Evolutionary conservation across 768 basidiomycete species (phyloP).

Genomic region (Xerocomellus chrysenteron): DNA sequence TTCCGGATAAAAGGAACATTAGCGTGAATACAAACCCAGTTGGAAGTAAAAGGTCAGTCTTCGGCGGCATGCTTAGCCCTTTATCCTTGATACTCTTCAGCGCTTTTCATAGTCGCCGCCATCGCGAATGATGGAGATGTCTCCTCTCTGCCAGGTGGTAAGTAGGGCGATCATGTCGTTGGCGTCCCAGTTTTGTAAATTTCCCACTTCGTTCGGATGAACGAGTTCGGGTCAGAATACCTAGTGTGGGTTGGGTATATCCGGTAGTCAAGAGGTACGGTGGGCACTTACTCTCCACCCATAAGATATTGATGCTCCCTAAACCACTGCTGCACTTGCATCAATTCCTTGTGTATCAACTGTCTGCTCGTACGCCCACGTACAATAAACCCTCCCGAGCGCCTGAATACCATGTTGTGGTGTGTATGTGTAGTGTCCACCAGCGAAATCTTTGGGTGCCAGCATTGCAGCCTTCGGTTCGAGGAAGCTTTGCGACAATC

Average conservation of each 20-base stretch:
- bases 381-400: conserved; percentile 56
- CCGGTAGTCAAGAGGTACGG: neutral
- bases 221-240: conserved; percentile 48
- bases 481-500: conserved; percentile 44
- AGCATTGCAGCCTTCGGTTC: conserved; percentile 52
- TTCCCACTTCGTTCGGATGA: conserved; percentile 54
- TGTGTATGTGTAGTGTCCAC: conserved; percentile 47
- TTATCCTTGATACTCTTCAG: conserved; percentile 48
- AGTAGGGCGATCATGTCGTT: conserved; percentile 53
- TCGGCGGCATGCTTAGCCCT: conserved; percentile 58
- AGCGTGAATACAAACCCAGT: neutral
- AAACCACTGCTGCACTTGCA: conserved; percentile 46
- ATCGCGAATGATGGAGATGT: conserved; percentile 46
- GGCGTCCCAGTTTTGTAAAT: conserved; percentile 49
- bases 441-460: conserved; percentile 53
- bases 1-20: conserved; percentile 41
- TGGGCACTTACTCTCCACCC: conserved; percentile 37
- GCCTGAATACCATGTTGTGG: conserved; percentile 44
- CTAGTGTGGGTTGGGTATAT: conserved; percentile 21
- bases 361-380: conserved; percentile 61
- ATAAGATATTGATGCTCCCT: conserved; percentile 46
- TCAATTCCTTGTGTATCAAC: conserved; percentile 29
- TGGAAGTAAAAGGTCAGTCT: conserved; percentile 58
- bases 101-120: conserved; percentile 42
- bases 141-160: conserved; percentile 53